phyloP scores from a whole-genome alignment of 2,329 filamentous ascomycete genomes.

The Pseudocercospora eumusae region DNA sequence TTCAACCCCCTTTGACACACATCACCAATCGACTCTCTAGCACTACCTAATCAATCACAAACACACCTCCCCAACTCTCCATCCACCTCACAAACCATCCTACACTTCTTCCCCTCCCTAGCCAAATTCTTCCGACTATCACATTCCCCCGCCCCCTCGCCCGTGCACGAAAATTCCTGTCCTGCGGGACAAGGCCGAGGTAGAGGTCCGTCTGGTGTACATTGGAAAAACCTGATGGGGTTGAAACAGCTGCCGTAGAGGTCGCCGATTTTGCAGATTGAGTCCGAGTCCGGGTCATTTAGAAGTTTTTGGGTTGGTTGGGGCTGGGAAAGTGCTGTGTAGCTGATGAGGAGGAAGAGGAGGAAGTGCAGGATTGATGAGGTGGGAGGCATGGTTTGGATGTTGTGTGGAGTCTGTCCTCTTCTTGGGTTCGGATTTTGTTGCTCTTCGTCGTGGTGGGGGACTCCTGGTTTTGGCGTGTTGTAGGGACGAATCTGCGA shows the following conservation, averaged over 20 bases:
- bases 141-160: slow-evolving; percentile 14
- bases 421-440: neutral
- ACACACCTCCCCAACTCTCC: slow-evolving; percentile 17
- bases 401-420: neutral
- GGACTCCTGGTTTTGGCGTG: neutral
- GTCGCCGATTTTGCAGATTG: slow-evolving; percentile 14
- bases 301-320: neutral
- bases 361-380: slow-evolving; percentile 6
- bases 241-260: slow-evolving; percentile 21
- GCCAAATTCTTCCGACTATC: neutral
- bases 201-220: slow-evolving; percentile 17
- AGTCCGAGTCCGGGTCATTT: neutral
- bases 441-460: neutral
- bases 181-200: slow-evolving; percentile 21
- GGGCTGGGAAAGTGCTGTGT: slow-evolving; percentile 15
- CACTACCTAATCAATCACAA: too few relatives aligned
- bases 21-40: too few relatives aligned
- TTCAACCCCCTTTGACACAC: too few relatives aligned
- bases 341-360: slow-evolving; percentile 18
- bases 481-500: neutral
- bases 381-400: neutral
- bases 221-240: slow-evolving; percentile 18
- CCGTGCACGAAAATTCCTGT: slow-evolving; percentile 18
- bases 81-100: slow-evolving; percentile 15
- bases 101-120: neutral